Evolutionary conservation across 805 yeast genomes (phyloP), one percentile per base, ranked within the genome.

Genomic region (Vanderwaltozyma polyspora): DNA sequence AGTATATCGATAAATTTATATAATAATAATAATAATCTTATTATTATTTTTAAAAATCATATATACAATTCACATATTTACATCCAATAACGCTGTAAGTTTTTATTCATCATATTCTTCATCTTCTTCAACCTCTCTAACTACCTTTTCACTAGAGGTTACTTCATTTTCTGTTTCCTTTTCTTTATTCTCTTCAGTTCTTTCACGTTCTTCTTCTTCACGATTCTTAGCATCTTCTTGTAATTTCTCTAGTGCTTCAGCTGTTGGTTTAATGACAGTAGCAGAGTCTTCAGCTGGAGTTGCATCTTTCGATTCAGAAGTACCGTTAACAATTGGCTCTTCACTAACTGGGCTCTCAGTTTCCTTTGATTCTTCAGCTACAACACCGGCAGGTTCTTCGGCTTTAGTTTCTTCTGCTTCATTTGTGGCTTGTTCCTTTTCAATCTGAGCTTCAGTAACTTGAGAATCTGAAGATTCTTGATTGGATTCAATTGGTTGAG

Each of bases 101-200:
- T 16, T 21, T 36, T 54, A 68, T 32, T 60, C 66, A 41, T 68
- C 73, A 44, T 66, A 66, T 40, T 66, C 59, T 33, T 62, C 65
- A 37, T 66, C 70, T 38, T 64, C 70, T 34, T 63, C 68, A 16
- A 66, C 59, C 36, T 60, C 52, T 35, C 70, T 52, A 25, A 55
- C 58, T 12, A 50, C 57, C 28, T 44, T 45, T 29, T 54, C 57
- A 32, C 42, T 46, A 25, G 39, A 33, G 11, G 34, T 24, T 14
- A 36, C 30, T 16, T 23, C 28, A n/a, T n/a, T n/a, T 31, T 38
- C 34, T 29, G 29, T 32, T 7, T 16, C 24, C n/a, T 36, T 38
- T 25, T 38, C 39, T 13, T 37, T 40, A 2, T 39, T 30, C 7
- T 42, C 39, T 35, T 32, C 41, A 12, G 37, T 24, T 18, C 44